Evolutionary conservation across 2,329 filamentous ascomycete species (phyloP).

Genomic region (Raffaelea arxii): DNA sequence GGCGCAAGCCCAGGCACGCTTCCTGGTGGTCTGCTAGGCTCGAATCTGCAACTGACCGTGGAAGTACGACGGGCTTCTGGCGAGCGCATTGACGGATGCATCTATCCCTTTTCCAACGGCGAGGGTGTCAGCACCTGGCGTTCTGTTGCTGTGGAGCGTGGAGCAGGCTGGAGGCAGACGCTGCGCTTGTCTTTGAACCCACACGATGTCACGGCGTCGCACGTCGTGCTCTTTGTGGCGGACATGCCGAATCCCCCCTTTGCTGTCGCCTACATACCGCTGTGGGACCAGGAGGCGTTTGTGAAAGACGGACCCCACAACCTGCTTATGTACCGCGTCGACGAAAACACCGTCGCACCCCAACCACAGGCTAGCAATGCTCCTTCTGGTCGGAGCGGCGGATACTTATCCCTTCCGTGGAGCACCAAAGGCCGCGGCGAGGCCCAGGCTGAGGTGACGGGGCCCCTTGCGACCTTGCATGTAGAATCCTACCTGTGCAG

Average conservation of each 20-base stretch:
- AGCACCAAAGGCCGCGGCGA: conserved; percentile 56
- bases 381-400: conserved; percentile 55
- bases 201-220: conserved; percentile 69
- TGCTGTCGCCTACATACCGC: conserved; percentile 81
- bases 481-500: conserved; percentile 86
- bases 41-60: conserved; percentile 76
- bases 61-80: conserved; percentile 76
- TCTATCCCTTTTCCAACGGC: conserved; percentile 76
- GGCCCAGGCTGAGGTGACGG: conserved; percentile 64
- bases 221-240: conserved; percentile 82
- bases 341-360: conserved; percentile 72
- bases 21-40: conserved; percentile 50
- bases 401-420: conserved; percentile 81
- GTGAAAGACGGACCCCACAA: conserved; percentile 75
- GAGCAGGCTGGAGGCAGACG: conserved; percentile 80
- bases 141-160: conserved; percentile 69
- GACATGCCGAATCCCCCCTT: conserved; percentile 84
- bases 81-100: conserved; percentile 77
- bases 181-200: conserved; percentile 71
- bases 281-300: conserved; percentile 90
- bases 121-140: conserved; percentile 76
- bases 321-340: conserved; percentile 78
- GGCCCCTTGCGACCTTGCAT: conserved; percentile 68
- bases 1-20: conserved; percentile 67
- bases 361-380: conserved; percentile 31